These are phyloP conservation scores for Myxozyma sirexii DNA, from an alignment of 805 yeast species.

Conservation along the genomic window DNA sequence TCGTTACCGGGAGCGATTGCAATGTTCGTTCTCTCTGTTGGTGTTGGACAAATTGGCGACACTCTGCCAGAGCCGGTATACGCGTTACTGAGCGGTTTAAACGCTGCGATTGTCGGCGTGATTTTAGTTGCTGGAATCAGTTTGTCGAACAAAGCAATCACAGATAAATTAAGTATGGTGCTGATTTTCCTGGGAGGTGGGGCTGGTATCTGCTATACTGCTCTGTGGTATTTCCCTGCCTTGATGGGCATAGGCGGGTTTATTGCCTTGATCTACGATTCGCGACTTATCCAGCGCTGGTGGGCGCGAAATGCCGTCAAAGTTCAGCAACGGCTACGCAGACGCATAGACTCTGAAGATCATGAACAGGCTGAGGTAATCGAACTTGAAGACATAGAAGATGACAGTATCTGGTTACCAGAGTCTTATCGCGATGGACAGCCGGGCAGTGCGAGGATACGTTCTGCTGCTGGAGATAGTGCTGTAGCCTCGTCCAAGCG, in stretches of 20 bases:
- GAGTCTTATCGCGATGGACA: slow-evolving; percentile 19
- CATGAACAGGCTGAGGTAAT: not conserved
- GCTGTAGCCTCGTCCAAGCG: not conserved
- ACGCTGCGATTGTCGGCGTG: slow-evolving; percentile 31
- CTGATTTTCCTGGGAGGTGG: slow-evolving; percentile 28
- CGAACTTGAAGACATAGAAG: slow-evolving; percentile 8
- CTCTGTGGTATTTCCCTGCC: slow-evolving; percentile 31
- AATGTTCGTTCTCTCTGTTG: slow-evolving; percentile 24
- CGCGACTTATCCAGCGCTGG: slow-evolving; percentile 9
- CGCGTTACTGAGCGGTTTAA: slow-evolving; percentile 28
- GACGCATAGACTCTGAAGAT: not conserved
- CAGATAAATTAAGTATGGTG: slow-evolving; percentile 27
- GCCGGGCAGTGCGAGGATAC: slow-evolving; percentile 11
- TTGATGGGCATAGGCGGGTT: slow-evolving; percentile 26
- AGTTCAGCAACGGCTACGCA: not conserved
- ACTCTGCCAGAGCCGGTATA: slow-evolving; percentile 26
- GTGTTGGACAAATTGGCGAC: slow-evolving; percentile 25
- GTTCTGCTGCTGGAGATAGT: not conserved
- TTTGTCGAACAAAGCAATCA: slow-evolving; percentile 19
- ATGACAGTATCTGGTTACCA: slow-evolving; percentile 24
- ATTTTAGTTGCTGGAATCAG: slow-evolving; percentile 26
- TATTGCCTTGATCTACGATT: slow-evolving; percentile 20
- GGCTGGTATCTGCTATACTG: slow-evolving; percentile 22
- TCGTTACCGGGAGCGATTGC: slow-evolving; percentile 32
- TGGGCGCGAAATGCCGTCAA: not conserved